Percentiles rank a stretch among this genome's conserved stretches.
Evolutionary conservation across 306 rosid genomes (phyloP).

Genomic region (Calophaca sinica): DNA sequence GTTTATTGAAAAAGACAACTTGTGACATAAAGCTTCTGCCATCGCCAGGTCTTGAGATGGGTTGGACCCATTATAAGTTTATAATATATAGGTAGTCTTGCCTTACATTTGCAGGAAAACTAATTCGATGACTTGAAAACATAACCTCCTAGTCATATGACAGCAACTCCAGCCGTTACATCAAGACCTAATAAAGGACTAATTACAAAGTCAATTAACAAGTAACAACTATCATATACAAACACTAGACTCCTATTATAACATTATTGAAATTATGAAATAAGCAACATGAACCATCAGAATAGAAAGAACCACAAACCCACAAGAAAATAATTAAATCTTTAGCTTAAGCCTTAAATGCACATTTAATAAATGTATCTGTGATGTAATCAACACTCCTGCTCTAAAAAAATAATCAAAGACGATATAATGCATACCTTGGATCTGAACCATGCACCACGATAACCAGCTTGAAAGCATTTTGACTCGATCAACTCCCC

Average conservation of each 20-base stretch:
- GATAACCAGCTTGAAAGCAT: slow-evolving; percentile 64
- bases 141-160: not conserved
- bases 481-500: slow-evolving; percentile 66
- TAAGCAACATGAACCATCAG: slow-evolving; percentile 4
- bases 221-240: slow-evolving; percentile 4
- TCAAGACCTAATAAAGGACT: not conserved
- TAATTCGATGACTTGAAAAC: not conserved
- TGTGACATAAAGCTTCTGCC: not conserved
- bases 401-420: not conserved
- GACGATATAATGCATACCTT: slow-evolving; percentile 59
- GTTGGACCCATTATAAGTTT: not conserved
- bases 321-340: not conserved
- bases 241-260: not conserved
- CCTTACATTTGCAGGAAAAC: not conserved
- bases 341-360: slow-evolving; percentile 5
- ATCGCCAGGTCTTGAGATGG: not conserved
- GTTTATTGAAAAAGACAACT: not conserved
- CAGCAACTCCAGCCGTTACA: not conserved
- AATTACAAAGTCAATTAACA: not conserved
- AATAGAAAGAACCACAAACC: slow-evolving; percentile 5
- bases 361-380: not conserved
- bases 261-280: not conserved
- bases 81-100: not conserved
- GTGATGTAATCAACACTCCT: not conserved
- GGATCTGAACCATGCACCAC: slow-evolving; percentile 91